Conservation (phyloP, 2,329 filamentous ascomycete species). For the Trichoderma sp. region DNA sequence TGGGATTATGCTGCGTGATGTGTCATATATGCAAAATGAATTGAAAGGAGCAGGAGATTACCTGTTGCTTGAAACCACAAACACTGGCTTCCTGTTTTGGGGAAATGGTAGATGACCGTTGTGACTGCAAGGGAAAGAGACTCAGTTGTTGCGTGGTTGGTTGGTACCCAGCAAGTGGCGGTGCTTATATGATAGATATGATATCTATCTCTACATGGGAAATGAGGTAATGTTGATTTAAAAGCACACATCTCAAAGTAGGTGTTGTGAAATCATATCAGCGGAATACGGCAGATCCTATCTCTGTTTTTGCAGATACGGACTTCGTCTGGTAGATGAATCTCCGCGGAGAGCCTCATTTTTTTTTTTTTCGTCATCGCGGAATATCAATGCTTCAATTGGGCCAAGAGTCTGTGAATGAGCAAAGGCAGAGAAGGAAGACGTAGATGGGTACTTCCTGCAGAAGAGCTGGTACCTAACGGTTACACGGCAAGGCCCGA, state of each 20-base stretch:
- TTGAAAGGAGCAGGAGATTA: conserved; percentile 9
- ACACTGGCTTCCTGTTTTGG: conserved; percentile 3
- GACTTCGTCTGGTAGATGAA: neutral
- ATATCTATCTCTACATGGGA: neutral
- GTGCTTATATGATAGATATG: neutral
- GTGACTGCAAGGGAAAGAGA: neutral
- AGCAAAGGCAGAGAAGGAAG: neutral
- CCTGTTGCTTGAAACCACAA: neutral
- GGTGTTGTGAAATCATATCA: neutral
- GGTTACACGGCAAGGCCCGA: too few species aligned
- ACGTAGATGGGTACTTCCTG: neutral
- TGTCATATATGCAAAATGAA: conserved; percentile 30
- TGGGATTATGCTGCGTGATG: conserved; percentile 27
- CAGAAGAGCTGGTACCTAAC: too few species aligned
- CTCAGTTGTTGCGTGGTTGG: neutral
- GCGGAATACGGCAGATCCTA: neutral
- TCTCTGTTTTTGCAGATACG: neutral
- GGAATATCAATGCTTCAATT: neutral
- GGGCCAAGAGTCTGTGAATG: neutral
- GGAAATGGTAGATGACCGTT: neutral
- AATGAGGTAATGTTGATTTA: neutral
- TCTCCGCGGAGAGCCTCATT: neutral
- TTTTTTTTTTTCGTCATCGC: neutral
- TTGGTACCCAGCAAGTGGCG: neutral
- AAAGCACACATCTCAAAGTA: neutral